Evolutionary conservation across 257 asterid genomes (phyloP), one percentile per base, ranked within the genome.

Genomic region (Petrea volubilis): DNA sequence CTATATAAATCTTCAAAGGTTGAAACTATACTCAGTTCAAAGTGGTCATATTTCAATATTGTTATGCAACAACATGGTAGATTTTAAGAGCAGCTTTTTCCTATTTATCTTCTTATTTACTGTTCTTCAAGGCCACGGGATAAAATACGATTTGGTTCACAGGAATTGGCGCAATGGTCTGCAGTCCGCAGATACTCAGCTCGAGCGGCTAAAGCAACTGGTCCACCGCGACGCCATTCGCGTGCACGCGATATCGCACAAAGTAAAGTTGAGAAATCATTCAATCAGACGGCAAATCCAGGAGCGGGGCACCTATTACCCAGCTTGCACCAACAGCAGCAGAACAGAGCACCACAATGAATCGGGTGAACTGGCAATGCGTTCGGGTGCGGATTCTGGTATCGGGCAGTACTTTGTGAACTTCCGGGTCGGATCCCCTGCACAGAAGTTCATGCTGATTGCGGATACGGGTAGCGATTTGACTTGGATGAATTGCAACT

Each of bases 391-490:
- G 0, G 94, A 87, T 49, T 70, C 38, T 53, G 94, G 94, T 2
- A 72, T 63, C 1, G 94, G 78, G 21, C 87, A 83, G 85, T 87
- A 85, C 44, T 68, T 85, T 33, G 91, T 83, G 75, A 71, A 67
- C 38, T 10, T 83, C 25, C 66, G 77, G 21, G 75, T 79, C 25
- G 94, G 94, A 9, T 73, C 87, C 31, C 89, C 87, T 5, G 59
- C 83, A 28, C 87, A 81, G 72, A 78, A 49, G 18, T 29, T 78
- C 28, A 41, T 49, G 70, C 79, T 85, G 71, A 77, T 87, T 58
- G 86, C 83, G 5, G 94, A 87, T 29, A 87, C 94, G 0, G 94
- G 89, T 29, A 87, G 94, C 20, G 94, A 87, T 18, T 67, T 87
- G 23, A 87, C 89, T 23, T 87, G 94, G 94, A 76, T 38, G 67